Evolutionary conservation across 108 stramenopile genomes (phyloP), one percentile per base, ranked within the genome.

Genomic region (Mayamaea pseudoterrestris): DNA sequence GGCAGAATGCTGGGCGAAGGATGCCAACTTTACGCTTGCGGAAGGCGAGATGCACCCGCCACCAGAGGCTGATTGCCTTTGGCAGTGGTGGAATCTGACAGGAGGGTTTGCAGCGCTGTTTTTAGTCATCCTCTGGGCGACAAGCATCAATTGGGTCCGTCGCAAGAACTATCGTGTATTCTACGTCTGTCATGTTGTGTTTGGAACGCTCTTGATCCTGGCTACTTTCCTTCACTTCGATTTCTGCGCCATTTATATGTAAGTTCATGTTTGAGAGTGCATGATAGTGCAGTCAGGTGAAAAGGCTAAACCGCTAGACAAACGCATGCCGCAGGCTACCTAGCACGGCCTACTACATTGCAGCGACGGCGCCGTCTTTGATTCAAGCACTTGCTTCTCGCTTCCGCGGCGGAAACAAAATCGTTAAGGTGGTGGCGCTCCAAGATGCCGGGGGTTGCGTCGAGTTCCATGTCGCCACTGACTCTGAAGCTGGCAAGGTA

Each of bases 361-460:
- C 60, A 5, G 36, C 51, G 7, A 69, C 58, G 20, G 31, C 56
- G 36, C 72, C 67, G 8, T 30, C 53, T 5, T 31, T 50, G 4
- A 23, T 60, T 4, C 41, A 60, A 37, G 49, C 59, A 16, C 2
- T 60, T 28, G 23, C 13, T 61, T 16, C 66, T 22, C 29, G 59
- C n/a, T 42, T 34, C 25, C 34, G 49, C 20, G 65, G 57, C 1
- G 59, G 67, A 29, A 54, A 65, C 27, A 36, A 27, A 20, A 42
- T 68, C 21, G 24, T 47, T 16, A 57, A 41, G 22, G 72, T 68
- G 17, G 30, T 45, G 24, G 37, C 27, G 22, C 44, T 74, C 1
- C 45, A 62, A 11, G 64, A 74, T 58, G 46, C 53, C 37, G 60
- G 65, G 13, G 68, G 61, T 11, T 69, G 68, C 46, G 52, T 66